Percentiles rank a stretch among this genome's conserved stretches.
Evolutionary conservation across 1,284 basidiomycete genomes (phyloP).

Genomic region (Apiotrichum gamsii): DNA sequence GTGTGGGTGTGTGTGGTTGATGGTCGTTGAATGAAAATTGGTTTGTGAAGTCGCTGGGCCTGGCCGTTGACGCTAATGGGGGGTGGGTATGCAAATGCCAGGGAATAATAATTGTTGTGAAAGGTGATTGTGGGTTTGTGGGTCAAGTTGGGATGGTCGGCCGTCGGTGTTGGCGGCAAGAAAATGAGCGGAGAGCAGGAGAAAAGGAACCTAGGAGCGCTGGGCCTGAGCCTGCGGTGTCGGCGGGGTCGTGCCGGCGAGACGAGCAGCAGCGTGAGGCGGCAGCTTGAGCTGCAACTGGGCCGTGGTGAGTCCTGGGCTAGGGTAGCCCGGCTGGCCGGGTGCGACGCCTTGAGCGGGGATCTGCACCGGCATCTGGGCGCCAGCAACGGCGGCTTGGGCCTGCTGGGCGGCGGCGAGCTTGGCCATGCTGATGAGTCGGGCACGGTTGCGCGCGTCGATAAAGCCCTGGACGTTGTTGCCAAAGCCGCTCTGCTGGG

Average conservation of each 20-base stretch:
- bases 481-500: conserved; percentile 25
- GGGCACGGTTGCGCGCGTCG: conserved; percentile 23
- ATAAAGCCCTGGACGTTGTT: conserved; percentile 30
- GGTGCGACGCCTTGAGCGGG: neutral
- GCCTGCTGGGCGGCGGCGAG: conserved; percentile 24
- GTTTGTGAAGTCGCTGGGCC: no score
- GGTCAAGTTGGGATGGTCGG: no score
- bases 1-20: no score
- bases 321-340: conserved; percentile 2
- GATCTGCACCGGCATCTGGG: conserved; percentile 6
- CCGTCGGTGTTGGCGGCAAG: no score
- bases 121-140: no score
- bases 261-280: conserved; percentile 36
- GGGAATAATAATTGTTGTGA: conserved; percentile 1
- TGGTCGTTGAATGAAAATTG: no score
- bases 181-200: no score
- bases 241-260: conserved; percentile 20
- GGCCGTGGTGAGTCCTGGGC: conserved; percentile 21
- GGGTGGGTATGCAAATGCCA: conserved; percentile 2
- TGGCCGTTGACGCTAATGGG: no score
- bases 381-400: conserved; percentile 10
- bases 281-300: conserved; percentile 40
- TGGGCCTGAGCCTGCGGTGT: conserved; percentile 21
- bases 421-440: conserved; percentile 23
- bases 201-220: conserved; percentile 16